Conservation (phyloP, 495 filamentous ascomycete genomes). For the Staphylotrichum longicolle region DNA sequence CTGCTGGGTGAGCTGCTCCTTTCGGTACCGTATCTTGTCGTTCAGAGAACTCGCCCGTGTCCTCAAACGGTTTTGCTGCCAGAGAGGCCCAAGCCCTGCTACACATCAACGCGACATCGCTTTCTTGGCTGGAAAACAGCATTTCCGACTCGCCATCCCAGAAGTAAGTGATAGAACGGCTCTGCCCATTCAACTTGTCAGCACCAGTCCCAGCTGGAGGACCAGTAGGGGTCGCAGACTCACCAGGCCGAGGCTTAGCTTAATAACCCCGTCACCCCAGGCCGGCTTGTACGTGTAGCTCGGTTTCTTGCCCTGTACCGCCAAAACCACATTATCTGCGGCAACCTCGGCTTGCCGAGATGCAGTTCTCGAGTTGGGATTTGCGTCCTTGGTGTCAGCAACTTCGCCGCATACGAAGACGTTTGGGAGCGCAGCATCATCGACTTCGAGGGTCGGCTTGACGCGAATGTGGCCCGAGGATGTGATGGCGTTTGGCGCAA, state of each 20-base stretch:
- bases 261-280: constrained; percentile 32
- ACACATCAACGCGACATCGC: constrained; percentile 30
- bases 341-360: constrained; percentile 29
- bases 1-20: no score
- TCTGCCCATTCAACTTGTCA: constrained; percentile 19
- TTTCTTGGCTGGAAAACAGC: constrained; percentile 25
- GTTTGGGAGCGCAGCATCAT: constrained; percentile 32
- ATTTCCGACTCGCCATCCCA: constrained; percentile 32
- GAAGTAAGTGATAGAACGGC: constrained; percentile 29
- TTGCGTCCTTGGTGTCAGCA: constrained; percentile 27
- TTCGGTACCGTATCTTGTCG: no score
- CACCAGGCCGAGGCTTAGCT: constrained; percentile 34
- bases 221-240: background rate
- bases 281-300: constrained; percentile 21
- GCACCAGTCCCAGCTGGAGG: background rate
- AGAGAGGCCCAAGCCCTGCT: constrained; percentile 26
- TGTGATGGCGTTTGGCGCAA: constrained; percentile 27
- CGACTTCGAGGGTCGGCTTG: constrained; percentile 33
- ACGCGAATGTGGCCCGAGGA: constrained; percentile 32
- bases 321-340: constrained; percentile 32
- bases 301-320: constrained; percentile 19
- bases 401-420: constrained; percentile 35
- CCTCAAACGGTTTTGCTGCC: constrained; percentile 26
- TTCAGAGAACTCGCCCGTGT: constrained; percentile 27
- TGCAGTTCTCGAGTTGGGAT: constrained; percentile 30